Evolutionary conservation across 768 basidiomycete species (phyloP), one percentile per base, ranked within the genome.

Genomic region (Crassisporium funariophilum): DNA sequence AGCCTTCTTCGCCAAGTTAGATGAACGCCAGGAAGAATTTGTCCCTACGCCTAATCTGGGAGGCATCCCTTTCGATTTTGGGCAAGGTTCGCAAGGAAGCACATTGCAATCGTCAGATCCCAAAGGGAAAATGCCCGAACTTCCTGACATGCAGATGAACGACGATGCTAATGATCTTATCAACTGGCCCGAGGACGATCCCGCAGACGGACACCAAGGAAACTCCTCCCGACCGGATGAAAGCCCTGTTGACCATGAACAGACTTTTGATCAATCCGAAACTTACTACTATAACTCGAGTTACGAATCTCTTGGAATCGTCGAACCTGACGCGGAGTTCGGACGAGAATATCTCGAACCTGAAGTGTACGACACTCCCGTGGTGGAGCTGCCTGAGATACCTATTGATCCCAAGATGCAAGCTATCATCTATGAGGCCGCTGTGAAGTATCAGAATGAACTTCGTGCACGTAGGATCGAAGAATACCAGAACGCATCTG

Each of bases 131-230:
- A 31, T 37, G 3, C 36, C 36, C 36, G 36, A 37, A 37, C 11
- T 10, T 8, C 36, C 10, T 37, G 7, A 17, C 36, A 21, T 4
- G 9, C 27, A 21, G 13, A 31, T 31, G 29, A 5, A n/a, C 29
- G n/a, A 49, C 4, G 12, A 47, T 36, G 13, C 41, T 2, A 46
- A 54, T 5, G 36, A 55, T 24, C 49, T 50, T 12, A 59, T 61
- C 35, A 59, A 61, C 19, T 61, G 60, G 57, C 57, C 60, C 1
- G 57, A 58, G 5, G 55, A 56, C n/a, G 37, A n/a, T 2, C 37
- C 41, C 5, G 38, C 41, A 34, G 55, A 47, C n/a, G 29, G n/a
- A 31, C 11, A 31, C 29, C 11, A 10, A 3, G 2, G 29, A 3
- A 5, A 31, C n/a, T n/a, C n/a, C 29, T 10, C 10, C n/a, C 11